These are phyloP conservation scores for Ramalina peruviana DNA, from an alignment of 495 filamentous ascomycete species.

Conservation along the genomic window DNA sequence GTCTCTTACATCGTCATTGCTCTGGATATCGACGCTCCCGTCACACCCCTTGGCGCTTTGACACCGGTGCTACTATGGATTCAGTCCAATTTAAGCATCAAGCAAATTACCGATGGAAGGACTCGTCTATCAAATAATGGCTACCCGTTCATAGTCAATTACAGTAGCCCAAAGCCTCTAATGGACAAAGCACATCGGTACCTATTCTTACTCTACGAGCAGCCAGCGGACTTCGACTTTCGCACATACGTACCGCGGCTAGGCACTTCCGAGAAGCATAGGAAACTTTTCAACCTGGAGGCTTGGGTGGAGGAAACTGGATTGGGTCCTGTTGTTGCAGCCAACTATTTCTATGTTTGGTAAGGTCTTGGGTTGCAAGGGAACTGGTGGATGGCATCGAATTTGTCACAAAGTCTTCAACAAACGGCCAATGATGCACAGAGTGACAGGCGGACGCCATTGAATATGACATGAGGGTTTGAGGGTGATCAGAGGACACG, in stretches of 20 bases:
- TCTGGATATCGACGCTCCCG: constrained; percentile 40
- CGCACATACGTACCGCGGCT: constrained; percentile 28
- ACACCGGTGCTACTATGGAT: constrained; percentile 37
- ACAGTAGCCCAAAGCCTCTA: constrained; percentile 35
- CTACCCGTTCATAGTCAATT: constrained; percentile 29
- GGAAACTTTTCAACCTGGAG: constrained; percentile 40
- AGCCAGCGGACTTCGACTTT: constrained; percentile 35
- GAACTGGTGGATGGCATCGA: neutral
- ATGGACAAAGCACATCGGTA: constrained; percentile 41
- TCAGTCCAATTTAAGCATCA: constrained; percentile 29
- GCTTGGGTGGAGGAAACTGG: constrained; percentile 31
- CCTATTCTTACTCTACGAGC: constrained; percentile 41
- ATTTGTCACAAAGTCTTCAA: too few relatives aligned
- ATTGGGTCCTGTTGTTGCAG: constrained; percentile 35
- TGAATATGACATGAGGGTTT: too few relatives aligned
- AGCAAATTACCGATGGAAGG: neutral
- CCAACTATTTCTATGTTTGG: constrained; percentile 38
- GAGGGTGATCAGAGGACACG: too few relatives aligned
- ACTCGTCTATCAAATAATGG: neutral
- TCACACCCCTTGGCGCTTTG: constrained; percentile 28
- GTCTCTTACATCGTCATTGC: constrained; percentile 31
- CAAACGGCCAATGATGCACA: too few relatives aligned
- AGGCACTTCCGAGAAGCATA: constrained; percentile 23
- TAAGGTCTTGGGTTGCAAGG: constrained; percentile 4
- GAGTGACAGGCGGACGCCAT: too few relatives aligned